Evolutionary conservation across 2,329 filamentous ascomycete species (phyloP).

Genomic region (Phoma sp.): DNA sequence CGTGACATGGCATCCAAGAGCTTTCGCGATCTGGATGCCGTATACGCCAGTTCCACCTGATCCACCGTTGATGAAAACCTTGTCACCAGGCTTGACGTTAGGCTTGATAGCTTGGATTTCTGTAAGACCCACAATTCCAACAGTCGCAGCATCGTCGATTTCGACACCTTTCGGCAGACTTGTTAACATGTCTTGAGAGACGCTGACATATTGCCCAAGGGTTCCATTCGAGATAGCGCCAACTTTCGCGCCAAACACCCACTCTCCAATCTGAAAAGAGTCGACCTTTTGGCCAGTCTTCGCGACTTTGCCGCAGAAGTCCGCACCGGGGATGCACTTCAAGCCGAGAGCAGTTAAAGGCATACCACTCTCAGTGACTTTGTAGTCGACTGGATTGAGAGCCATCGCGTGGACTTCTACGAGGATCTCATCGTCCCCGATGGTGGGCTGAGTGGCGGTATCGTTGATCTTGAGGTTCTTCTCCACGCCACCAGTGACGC

Average conservation of each 20-base stretch:
- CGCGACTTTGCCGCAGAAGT: constrained; percentile 61
- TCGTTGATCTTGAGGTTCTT: constrained; percentile 60
- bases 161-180: constrained; percentile 36
- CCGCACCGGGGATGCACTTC: constrained; percentile 54
- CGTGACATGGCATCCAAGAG: constrained; percentile 65
- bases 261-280: constrained; percentile 45
- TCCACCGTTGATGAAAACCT: constrained; percentile 70
- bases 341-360: constrained; percentile 44
- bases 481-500: constrained; percentile 57
- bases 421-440: constrained; percentile 58
- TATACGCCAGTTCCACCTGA: constrained; percentile 68
- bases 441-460: constrained; percentile 51
- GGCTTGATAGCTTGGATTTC: constrained; percentile 50
- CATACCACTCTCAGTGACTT: constrained; percentile 61
- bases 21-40: constrained; percentile 70
- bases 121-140: constrained; percentile 50
- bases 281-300: constrained; percentile 37
- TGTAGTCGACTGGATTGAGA: constrained; percentile 72
- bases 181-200: constrained; percentile 27
- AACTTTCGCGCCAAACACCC: constrained; percentile 50
- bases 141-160: constrained; percentile 46
- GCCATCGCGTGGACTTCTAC: constrained; percentile 62
- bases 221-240: constrained; percentile 44
- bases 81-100: constrained; percentile 53
- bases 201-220: constrained; percentile 49